phyloP scores from a whole-genome alignment of 306 rosid species.

The Benincasa hispida region DNA sequence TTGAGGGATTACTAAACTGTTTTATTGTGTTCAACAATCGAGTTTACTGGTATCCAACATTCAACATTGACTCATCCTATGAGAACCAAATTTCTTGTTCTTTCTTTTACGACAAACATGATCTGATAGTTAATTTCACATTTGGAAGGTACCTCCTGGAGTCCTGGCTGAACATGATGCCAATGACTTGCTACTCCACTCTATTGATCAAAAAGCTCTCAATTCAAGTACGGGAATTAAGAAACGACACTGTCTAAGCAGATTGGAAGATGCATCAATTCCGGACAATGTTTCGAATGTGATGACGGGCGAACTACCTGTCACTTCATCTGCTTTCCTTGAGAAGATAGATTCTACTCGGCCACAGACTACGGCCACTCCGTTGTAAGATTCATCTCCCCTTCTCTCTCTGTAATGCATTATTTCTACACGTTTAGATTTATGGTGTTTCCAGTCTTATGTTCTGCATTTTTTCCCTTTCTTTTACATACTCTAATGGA shows the following conservation, averaged over 20 bases:
- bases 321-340: slow-evolving; percentile 26
- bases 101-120: not conserved
- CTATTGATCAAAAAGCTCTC: slow-evolving; percentile 34
- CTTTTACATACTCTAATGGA: not conserved
- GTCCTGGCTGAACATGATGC: slow-evolving; percentile 52
- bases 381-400: slow-evolving; percentile 41
- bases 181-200: slow-evolving; percentile 40
- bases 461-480: not conserved
- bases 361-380: slow-evolving; percentile 19
- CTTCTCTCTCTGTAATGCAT: not conserved
- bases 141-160: slow-evolving; percentile 33
- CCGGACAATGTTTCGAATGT: slow-evolving; percentile 18
- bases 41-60: not conserved
- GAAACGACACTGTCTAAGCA: slow-evolving; percentile 17
- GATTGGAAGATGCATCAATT: slow-evolving; percentile 24
- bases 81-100: not conserved
- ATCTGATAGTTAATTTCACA: not conserved
- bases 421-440: not conserved
- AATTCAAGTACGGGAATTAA: slow-evolving; percentile 31
- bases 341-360: slow-evolving; percentile 26
- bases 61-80: not conserved
- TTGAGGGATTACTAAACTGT: not conserved
- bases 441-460: not conserved
- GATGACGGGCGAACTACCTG: slow-evolving; percentile 26
- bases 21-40: not conserved